phyloP scores from a whole-genome alignment of 2,329 filamentous ascomycete species.

The Paraconiothyrium brasiliense region DNA sequence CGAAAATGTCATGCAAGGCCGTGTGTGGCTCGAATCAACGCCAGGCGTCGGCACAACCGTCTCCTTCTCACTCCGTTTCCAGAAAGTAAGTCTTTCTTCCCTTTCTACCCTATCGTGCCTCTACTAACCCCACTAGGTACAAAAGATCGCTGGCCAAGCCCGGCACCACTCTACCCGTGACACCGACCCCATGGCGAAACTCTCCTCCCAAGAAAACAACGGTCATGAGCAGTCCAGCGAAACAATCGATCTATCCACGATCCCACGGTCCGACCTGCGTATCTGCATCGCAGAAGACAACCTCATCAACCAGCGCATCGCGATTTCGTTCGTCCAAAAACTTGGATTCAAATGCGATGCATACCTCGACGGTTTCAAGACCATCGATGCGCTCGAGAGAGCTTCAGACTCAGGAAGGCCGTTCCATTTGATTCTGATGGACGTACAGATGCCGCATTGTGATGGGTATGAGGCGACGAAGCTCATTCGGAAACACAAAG shows the following conservation, averaged over 20 bases:
- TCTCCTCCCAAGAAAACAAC: conserved; percentile 60
- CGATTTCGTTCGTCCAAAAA: conserved; percentile 86
- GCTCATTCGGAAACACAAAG: conserved; percentile 77
- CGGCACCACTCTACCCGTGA: conserved; percentile 49
- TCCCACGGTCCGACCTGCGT: conserved; percentile 80
- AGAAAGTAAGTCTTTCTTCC: conserved; percentile 67
- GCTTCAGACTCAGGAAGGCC: conserved; percentile 76
- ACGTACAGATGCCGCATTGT: conserved; percentile 93
- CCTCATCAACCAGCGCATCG: conserved; percentile 92
- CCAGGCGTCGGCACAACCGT: conserved; percentile 75
- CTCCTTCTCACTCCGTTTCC: conserved; percentile 85
- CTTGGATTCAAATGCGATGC: conserved; percentile 88
- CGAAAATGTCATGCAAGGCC: conserved; percentile 88
- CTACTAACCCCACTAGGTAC: conserved; percentile 31
- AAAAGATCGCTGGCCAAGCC: conserved; percentile 65
- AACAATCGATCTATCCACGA: conserved; percentile 65
- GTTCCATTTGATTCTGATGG: conserved; percentile 93
- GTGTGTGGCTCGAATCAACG: conserved; percentile 81
- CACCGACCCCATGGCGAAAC: conserved; percentile 65
- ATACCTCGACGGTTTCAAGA: conserved; percentile 88
- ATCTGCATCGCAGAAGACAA: conserved; percentile 97
- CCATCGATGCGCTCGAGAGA: conserved; percentile 82
- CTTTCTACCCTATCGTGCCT: background rate
- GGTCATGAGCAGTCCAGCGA: conserved; percentile 50
- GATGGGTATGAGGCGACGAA: conserved; percentile 93